A percentile compares a stretch with the other conserved stretches of the same genome.
Conservation (phyloP, 1,284 basidiomycete genomes). For the Tilletia horrida region DNA sequence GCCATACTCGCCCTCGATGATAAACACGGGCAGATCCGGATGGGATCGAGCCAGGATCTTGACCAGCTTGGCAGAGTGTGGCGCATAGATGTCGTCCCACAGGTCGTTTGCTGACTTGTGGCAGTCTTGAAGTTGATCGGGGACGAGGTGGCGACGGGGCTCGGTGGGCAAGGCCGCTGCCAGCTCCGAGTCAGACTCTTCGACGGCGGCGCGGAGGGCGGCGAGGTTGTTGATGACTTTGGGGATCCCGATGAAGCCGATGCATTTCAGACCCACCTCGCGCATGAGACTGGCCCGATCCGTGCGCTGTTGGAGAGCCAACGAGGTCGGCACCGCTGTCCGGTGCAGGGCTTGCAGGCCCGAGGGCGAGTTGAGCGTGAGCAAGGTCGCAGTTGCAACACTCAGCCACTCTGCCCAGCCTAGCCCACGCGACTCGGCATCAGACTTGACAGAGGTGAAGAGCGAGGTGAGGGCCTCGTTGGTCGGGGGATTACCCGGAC, state of each 20-base stretch:
- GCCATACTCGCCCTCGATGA: conserved; percentile 85
- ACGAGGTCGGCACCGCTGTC: conserved; percentile 63
- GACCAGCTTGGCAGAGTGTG: conserved; percentile 82
- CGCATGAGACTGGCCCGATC: conserved; percentile 74
- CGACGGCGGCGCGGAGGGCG: conserved; percentile 47
- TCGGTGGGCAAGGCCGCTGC: conserved; percentile 38
- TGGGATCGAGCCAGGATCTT: conserved; percentile 76
- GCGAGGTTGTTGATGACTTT: conserved; percentile 58
- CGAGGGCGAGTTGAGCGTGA: conserved; percentile 77
- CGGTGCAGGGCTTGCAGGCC: conserved; percentile 74
- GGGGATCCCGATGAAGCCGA: conserved; percentile 86
- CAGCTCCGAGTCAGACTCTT: conserved; percentile 40
- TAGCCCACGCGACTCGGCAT: conserved; percentile 64
- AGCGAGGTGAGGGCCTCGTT: conserved; percentile 61
- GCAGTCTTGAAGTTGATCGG: conserved; percentile 29
- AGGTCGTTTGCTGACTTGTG: conserved; percentile 41
- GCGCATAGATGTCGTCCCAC: conserved; percentile 89
- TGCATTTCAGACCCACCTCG: conserved; percentile 87
- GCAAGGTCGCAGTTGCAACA: conserved; percentile 75
- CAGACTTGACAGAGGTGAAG: conserved; percentile 63
- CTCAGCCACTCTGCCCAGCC: conserved; percentile 79
- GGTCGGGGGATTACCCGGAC: conserved; percentile 65
- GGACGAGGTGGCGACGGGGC: conserved; percentile 40
- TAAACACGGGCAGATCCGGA: conserved; percentile 69
- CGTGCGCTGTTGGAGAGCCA: conserved; percentile 63